These are phyloP conservation scores for Solanum lycopersicoides DNA, from an alignment of 257 asterid genomes.

Conservation along the genomic window DNA sequence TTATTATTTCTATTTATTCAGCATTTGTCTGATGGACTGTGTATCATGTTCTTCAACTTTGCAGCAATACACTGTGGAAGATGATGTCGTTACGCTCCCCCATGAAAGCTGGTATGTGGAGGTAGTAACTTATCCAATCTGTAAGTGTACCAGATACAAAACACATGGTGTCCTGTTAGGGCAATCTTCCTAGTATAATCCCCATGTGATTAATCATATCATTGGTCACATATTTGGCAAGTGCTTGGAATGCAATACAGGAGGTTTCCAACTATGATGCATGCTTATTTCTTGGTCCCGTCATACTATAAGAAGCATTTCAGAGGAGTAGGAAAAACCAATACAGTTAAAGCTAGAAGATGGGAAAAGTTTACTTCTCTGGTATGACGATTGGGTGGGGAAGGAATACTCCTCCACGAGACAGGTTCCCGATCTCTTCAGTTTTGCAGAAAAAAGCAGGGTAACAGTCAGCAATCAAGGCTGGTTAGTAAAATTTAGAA, in stretches of 20 bases:
- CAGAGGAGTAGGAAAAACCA: not conserved
- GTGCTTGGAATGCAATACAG: not conserved
- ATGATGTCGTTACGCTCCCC: constrained; percentile 74
- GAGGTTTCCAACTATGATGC: not conserved
- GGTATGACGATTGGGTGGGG: not conserved
- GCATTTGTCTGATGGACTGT: not conserved
- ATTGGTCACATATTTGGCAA: not conserved
- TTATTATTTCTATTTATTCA: not conserved
- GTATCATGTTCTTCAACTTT: constrained; percentile 1
- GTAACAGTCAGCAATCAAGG: not conserved
- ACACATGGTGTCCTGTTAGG: constrained; percentile 30
- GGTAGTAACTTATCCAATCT: constrained; percentile 44
- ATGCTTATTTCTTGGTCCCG: not conserved
- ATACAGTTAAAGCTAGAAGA: not conserved
- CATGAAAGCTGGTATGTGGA: constrained; percentile 75
- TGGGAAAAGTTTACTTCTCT: not conserved
- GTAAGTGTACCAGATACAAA: constrained; percentile 20
- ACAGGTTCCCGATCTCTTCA: not conserved
- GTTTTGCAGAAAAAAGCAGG: not conserved
- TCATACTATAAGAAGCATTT: not conserved
- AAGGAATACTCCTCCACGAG: not conserved
- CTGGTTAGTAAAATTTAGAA: not conserved
- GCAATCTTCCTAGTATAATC: constrained; percentile 16
- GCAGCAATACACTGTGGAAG: constrained; percentile 50
- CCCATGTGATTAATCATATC: constrained; percentile 20